Percentiles rank a stretch among this genome's conserved stretches.
phyloP scores from a whole-genome alignment of 768 basidiomycete species.

The Austroboletus eburneus region DNA sequence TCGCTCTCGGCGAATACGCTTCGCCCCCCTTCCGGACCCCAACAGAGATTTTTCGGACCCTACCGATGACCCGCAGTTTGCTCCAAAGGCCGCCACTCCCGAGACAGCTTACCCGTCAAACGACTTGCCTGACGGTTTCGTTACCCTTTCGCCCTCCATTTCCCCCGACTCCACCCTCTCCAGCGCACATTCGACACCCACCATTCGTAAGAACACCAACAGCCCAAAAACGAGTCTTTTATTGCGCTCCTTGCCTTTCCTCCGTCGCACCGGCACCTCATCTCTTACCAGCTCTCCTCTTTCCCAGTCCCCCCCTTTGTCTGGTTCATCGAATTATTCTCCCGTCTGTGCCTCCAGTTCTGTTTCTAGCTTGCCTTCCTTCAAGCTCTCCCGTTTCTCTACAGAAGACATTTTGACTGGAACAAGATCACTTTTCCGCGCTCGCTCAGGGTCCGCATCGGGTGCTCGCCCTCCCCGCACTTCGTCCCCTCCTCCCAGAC shows the following conservation, averaged over 20 bases:
- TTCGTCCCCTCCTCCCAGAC: conserved; percentile 17
- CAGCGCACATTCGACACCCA: conserved; percentile 18
- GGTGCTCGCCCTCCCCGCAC: conserved; percentile 1
- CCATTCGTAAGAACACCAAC: conserved; percentile 11
- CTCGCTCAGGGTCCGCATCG: conserved; percentile 16
- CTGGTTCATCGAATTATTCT: conserved; percentile 9
- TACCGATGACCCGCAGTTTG: conserved; percentile 31
- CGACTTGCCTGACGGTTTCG: conserved; percentile 4
- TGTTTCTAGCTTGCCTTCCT: conserved; percentile 12
- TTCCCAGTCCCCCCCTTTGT: conserved; percentile 12
- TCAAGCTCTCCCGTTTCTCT: conserved; percentile 17
- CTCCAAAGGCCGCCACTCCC: conserved; percentile 1
- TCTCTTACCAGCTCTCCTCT: conserved; percentile 7
- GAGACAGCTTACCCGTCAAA: background rate
- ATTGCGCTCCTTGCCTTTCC: conserved; percentile 16
- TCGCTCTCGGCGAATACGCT: conserved; percentile 51
- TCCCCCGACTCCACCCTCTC: conserved; percentile 21
- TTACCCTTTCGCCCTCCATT: conserved; percentile 15
- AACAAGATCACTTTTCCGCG: conserved; percentile 28
- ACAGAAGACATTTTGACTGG: conserved; percentile 31
- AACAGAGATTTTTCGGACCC: conserved; percentile 40
- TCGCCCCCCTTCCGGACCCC: conserved; percentile 83
- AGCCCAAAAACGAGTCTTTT: background rate
- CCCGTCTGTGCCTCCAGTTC: conserved; percentile 12
- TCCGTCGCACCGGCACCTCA: conserved; percentile 14